Conservation (phyloP, 75 land plant species). For the Cunninghamia lanceolata region DNA sequence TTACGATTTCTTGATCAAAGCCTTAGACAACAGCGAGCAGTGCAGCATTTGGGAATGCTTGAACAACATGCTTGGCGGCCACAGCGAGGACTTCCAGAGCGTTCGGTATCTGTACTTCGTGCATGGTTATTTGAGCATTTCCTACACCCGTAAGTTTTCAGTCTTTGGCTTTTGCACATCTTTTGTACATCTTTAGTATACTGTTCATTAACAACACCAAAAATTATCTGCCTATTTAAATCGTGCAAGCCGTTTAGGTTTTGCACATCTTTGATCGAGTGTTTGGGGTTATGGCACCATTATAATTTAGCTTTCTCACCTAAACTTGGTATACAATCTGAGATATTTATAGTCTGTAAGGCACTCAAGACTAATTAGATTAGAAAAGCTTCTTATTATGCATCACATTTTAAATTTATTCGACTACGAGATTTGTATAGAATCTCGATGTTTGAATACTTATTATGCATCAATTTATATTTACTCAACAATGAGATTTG, state of each 20-base stretch:
- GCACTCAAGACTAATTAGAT: background rate
- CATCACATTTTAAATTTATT: background rate
- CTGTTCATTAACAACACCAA: background rate
- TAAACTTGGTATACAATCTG: no score
- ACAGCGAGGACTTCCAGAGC: slow-evolving; percentile 94
- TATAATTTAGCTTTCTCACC: background rate
- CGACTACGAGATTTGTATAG: background rate
- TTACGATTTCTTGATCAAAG: slow-evolving; percentile 47
- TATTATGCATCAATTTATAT: background rate
- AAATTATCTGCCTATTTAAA: background rate
- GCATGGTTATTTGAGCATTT: slow-evolving; percentile 99
- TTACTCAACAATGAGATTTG: background rate
- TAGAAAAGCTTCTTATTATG: background rate
- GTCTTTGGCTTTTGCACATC: background rate
- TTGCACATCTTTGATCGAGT: background rate
- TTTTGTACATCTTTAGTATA: background rate
- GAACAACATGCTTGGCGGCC: slow-evolving; percentile 86
- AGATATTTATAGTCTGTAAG: no score
- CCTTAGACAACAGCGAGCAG: slow-evolving; percentile 42
- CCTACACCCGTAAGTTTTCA: slow-evolving; percentile 81
- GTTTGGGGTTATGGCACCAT: background rate
- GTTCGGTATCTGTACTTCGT: slow-evolving; percentile 79
- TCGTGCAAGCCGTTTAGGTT: background rate
- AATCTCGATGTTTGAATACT: background rate
- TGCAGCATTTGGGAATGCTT: slow-evolving; percentile 36